A percentile compares a stretch with the other conserved stretches of the same genome.
phyloP scores from a whole-genome alignment of 1,284 basidiomycete species.

The Papiliotrema laurentii region DNA sequence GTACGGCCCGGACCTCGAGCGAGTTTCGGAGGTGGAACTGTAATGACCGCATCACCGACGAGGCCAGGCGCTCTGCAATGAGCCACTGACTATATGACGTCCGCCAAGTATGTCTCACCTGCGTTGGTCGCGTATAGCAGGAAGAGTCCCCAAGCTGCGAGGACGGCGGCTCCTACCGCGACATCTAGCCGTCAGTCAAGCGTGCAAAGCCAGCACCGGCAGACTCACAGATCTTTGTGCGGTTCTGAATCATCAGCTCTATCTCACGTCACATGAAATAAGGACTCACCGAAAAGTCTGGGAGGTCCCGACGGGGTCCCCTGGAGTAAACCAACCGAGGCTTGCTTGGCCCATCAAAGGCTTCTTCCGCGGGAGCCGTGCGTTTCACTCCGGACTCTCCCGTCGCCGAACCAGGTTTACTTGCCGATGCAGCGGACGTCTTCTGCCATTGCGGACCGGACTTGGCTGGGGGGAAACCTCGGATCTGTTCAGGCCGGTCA shows the following conservation, averaged over 20 bases:
- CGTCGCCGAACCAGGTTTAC: not conserved
- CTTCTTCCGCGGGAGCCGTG: constrained; percentile 52
- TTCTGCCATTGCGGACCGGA: constrained; percentile 11
- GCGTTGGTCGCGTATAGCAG: constrained; percentile 46
- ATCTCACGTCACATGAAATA: not conserved
- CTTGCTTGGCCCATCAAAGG: constrained; percentile 34
- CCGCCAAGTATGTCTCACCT: constrained; percentile 19
- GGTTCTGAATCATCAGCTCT: constrained; percentile 19
- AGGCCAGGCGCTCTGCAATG: constrained; percentile 42
- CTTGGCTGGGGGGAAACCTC: constrained; percentile 25
- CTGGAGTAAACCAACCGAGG: constrained; percentile 39
- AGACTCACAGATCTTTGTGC: constrained; percentile 30
- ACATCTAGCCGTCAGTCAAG: constrained; percentile 22
- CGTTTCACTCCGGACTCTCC: constrained; percentile 2
- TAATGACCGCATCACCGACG: constrained; percentile 42
- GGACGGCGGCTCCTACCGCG: constrained; percentile 29
- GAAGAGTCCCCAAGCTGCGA: constrained; percentile 42
- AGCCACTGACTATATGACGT: not conserved
- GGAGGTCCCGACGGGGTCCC: constrained; percentile 31
- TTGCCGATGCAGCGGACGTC: not conserved
- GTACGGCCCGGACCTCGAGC: constrained; percentile 29
- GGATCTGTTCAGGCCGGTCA: constrained; percentile 24
- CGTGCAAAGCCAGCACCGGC: not conserved
- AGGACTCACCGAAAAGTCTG: constrained; percentile 34
- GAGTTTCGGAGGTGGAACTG: constrained; percentile 45